Conservation (phyloP, 495 filamentous ascomycete species). For the Tuber indicum region DNA sequence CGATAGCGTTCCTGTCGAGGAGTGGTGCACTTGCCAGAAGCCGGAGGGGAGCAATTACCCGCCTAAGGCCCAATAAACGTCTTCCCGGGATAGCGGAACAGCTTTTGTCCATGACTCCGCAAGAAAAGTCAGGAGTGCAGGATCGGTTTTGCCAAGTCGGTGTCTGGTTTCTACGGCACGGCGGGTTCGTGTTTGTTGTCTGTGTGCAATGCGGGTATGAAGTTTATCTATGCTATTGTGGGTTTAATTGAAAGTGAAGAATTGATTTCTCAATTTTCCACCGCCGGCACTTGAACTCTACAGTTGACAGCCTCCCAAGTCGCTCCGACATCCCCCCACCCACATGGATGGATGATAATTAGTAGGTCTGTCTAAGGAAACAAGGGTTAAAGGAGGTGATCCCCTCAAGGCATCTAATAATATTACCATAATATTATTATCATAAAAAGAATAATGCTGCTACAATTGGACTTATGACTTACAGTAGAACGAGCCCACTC, state of each 20-base stretch:
- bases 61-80: conserved; percentile 9
- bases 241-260: background rate
- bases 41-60: conserved; percentile 35
- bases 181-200: background rate
- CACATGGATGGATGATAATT: background rate
- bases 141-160: background rate
- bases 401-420: too few species aligned
- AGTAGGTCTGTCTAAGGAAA: background rate
- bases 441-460: too few species aligned
- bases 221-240: background rate
- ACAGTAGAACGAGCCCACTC: too few species aligned
- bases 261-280: background rate
- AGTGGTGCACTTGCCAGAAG: conserved; percentile 54
- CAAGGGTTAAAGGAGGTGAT: too few species aligned
- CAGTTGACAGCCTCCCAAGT: background rate
- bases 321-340: background rate
- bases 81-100: background rate
- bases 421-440: too few species aligned
- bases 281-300: background rate
- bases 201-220: background rate
- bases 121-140: background rate
- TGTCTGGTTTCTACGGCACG: background rate
- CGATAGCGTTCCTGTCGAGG: conserved; percentile 52
- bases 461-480: too few species aligned
- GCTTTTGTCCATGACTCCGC: too few species aligned